These are phyloP conservation scores for Plantago coronopus DNA, from an alignment of 305 asterid genomes.

Conservation along the genomic window DNA sequence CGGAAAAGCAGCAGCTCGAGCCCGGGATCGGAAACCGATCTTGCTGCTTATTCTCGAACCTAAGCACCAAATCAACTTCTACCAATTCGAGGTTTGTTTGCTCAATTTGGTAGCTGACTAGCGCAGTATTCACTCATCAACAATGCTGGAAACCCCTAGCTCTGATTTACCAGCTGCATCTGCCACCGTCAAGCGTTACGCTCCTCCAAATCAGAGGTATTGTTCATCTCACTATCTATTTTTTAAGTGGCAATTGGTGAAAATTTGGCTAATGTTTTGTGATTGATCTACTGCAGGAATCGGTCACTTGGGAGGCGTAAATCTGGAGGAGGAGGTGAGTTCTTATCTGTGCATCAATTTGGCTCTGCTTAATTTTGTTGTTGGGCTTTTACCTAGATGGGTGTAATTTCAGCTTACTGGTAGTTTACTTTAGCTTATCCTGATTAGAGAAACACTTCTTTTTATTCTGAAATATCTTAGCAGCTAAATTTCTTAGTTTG, in stretches of 20 bases:
- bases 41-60: neutral
- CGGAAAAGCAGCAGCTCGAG: conserved; percentile 8
- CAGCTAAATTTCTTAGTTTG: neutral
- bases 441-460: too few species aligned
- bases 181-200: conserved; percentile 75
- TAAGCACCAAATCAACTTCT: too few species aligned
- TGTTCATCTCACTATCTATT: neutral
- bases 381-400: too few species aligned
- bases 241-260: neutral
- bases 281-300: conserved; percentile 42
- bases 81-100: neutral
- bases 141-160: conserved; percentile 73
- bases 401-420: too few species aligned
- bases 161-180: conserved; percentile 50
- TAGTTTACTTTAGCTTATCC: too few species aligned
- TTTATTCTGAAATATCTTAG: too few species aligned
- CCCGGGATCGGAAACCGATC: neutral
- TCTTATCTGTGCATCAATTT: conserved; percentile 18
- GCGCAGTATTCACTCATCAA: neutral
- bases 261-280: conserved; percentile 19
- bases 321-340: conserved; percentile 80
- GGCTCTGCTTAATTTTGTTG: too few species aligned
- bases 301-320: conserved; percentile 72
- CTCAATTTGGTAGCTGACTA: neutral
- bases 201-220: conserved; percentile 94